These are phyloP conservation scores for Tardiomyces blankii DNA, from an alignment of 1,139 yeast genomes.

Conservation along the genomic window DNA sequence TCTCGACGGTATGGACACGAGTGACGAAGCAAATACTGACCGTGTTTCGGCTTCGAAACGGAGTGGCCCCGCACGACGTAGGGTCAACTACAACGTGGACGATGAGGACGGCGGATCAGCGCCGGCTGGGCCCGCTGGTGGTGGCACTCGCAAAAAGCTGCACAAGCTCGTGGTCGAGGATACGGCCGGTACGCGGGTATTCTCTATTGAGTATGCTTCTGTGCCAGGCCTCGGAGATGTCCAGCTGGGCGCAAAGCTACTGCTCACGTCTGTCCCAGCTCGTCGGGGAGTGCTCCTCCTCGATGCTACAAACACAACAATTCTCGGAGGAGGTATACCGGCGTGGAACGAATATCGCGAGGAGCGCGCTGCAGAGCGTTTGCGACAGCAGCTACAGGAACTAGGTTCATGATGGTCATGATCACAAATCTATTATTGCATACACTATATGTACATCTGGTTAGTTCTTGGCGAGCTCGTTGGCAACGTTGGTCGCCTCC, in stretches of 20 bases:
- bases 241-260: neutral
- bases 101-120: neutral
- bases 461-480: constrained; percentile 44
- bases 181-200: neutral
- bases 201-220: neutral
- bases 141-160: neutral
- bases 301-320: neutral
- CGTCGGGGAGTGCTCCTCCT: neutral
- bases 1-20: neutral
- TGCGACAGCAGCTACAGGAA: neutral
- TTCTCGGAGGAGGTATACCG: neutral
- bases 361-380: neutral
- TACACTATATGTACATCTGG: neutral
- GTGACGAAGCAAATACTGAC: neutral
- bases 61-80: neutral
- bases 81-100: neutral
- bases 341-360: neutral
- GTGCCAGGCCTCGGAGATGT: neutral
- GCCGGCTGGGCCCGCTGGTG: neutral
- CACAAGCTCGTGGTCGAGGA: neutral
- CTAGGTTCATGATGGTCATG: neutral
- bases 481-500: constrained; percentile 80
- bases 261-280: neutral
- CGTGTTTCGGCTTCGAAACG: neutral
- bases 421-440: neutral